Conservation (phyloP, 139 green algal genomes). For the Tetraselmis striata region DNA sequence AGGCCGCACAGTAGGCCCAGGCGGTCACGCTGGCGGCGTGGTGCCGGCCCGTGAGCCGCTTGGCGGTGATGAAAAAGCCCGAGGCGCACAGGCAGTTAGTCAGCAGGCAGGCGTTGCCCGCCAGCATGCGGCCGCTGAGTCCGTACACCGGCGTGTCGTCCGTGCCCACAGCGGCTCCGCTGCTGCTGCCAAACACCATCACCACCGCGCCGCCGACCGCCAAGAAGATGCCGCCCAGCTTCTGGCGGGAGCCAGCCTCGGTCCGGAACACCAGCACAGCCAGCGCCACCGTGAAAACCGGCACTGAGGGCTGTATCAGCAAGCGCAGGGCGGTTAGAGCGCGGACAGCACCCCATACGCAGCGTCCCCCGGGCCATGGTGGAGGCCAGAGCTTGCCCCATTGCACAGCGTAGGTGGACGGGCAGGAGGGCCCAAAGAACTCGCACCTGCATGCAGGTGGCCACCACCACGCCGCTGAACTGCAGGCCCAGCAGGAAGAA, state of each 20-base stretch:
- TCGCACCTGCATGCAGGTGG: slow-evolving; percentile 59
- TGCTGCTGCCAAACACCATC: slow-evolving; percentile 39
- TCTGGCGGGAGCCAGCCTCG: slow-evolving; percentile 11
- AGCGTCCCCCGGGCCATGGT: too few species aligned
- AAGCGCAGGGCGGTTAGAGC: too few species aligned
- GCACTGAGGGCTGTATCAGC: slow-evolving; percentile 50
- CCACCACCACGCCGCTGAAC: slow-evolving; percentile 56
- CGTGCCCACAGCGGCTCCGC: not conserved
- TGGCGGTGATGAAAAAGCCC: slow-evolving; percentile 41
- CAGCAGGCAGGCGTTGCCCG: slow-evolving; percentile 49
- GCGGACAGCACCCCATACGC: too few species aligned
- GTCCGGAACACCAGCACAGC: slow-evolving; percentile 30
- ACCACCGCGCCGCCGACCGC: slow-evolving; percentile 43
- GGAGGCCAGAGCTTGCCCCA: too few species aligned
- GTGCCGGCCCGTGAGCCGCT: slow-evolving; percentile 37
- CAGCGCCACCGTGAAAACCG: slow-evolving; percentile 65
- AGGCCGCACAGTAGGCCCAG: slow-evolving; percentile 54
- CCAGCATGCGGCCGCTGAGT: slow-evolving; percentile 17
- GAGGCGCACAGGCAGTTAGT: slow-evolving; percentile 52
- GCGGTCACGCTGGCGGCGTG: slow-evolving; percentile 42
- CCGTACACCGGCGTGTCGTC: not conserved
- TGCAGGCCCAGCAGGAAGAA: slow-evolving; percentile 67
- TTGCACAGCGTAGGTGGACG: too few species aligned
- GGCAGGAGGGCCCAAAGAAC: too few species aligned
- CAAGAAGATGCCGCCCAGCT: slow-evolving; percentile 38